Base-by-base conservation (phyloP, 768 basidiomycete genomes). In the Melanogaster broomeanus region DNA sequence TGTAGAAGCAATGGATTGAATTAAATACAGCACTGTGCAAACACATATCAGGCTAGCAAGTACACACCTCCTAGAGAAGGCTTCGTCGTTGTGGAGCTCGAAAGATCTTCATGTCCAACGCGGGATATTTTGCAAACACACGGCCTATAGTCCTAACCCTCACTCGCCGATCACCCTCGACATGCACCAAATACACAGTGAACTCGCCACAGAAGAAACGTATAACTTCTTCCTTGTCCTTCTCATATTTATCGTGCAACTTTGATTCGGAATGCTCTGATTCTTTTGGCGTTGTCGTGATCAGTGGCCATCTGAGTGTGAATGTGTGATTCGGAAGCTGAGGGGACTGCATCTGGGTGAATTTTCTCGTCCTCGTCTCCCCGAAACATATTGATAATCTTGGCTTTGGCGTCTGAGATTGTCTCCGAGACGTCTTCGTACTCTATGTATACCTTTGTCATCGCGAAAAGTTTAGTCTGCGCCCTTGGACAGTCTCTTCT, bases 111-210 rank as follows among this genome's bases (percentile, higher is more conserved):
- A n/a, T n/a, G n/a, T 24, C 39, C 1, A 25, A n/a, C 27, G 6
- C 25, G 3, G 49, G 16, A 28, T 64, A 65, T 4, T 37, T 47
- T 1, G 55, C 38, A 7, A 41, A 25, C 42, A 53, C 60, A 37
- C 62, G 41, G 3, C 40, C 27, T 4, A 35, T 52, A 19, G 62
- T 57, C 42, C 21, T 37, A 34, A 65, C 35, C 55, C 62, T 62
- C 2, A 57, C 37, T n/a, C 63, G 41, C 12, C 38, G 57, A 3
- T 38, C 47, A 4, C 51, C 58, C 45, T 42, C 31, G 35, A 50
- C 55, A 11, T 25, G 62, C 3, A 66, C 25, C 40, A 64, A 22
- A 15, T 47, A 66, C 39, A 51, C 56, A 18, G 59, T 53, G 25
- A 64, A 66, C 0, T 30, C 24, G 8, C 21, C 19, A 13, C 43